Evolutionary conservation across 805 yeast genomes (phyloP).

Genomic region (Metschnikowia similis): DNA sequence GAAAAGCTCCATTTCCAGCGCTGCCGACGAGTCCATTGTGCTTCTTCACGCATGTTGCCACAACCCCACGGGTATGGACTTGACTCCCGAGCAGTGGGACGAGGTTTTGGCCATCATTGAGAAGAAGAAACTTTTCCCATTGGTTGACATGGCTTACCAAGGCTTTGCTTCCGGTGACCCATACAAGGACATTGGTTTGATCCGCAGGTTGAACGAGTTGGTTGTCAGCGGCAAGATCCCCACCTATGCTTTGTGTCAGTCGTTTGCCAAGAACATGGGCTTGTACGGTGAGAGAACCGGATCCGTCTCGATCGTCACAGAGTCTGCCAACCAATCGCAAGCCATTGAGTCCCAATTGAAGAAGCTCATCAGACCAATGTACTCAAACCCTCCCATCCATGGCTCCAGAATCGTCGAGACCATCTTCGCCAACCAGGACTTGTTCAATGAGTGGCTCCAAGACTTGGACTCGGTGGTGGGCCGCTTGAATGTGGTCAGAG

Average conservation of each 20-base stretch:
- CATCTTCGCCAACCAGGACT: slow-evolving; percentile 57
- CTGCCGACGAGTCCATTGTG: slow-evolving; percentile 58
- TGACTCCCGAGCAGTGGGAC: slow-evolving; percentile 76
- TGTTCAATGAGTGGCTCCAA: slow-evolving; percentile 69
- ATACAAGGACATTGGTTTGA: slow-evolving; percentile 56
- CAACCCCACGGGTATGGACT: slow-evolving; percentile 96
- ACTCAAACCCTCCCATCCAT: slow-evolving; percentile 92
- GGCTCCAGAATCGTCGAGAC: slow-evolving; percentile 86
- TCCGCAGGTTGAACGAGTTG: slow-evolving; percentile 43
- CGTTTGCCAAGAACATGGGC: slow-evolving; percentile 48
- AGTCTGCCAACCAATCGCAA: slow-evolving; percentile 46
- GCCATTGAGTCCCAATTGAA: slow-evolving; percentile 77
- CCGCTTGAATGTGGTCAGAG: slow-evolving; percentile 72
- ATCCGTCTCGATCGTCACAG: slow-evolving; percentile 62
- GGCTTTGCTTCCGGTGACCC: slow-evolving; percentile 89
- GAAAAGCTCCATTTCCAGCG: slow-evolving; percentile 51
- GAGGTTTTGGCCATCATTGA: slow-evolving; percentile 61
- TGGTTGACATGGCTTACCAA: slow-evolving; percentile 93
- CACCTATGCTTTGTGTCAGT: slow-evolving; percentile 51
- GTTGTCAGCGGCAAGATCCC: slow-evolving; percentile 48
- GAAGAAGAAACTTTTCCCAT: slow-evolving; percentile 61
- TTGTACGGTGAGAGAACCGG: slow-evolving; percentile 63
- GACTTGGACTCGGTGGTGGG: slow-evolving; percentile 79
- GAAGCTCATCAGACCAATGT: slow-evolving; percentile 76
- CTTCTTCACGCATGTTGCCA: slow-evolving; percentile 94